Evolutionary conservation across 352 stramenopile genomes (phyloP).

Genomic region (Phytophthora ramorum): DNA sequence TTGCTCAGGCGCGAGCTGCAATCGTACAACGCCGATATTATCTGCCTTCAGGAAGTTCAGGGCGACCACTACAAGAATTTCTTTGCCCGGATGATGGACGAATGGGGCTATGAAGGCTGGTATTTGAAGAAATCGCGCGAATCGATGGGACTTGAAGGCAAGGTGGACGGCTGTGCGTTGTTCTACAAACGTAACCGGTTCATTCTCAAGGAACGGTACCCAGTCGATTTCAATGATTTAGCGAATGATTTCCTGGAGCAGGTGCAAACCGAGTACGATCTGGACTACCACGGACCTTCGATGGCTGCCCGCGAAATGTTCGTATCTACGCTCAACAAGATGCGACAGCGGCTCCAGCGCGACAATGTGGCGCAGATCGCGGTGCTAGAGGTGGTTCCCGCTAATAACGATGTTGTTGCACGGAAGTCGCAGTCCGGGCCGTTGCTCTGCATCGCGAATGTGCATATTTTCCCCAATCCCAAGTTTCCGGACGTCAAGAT

Average conservation of each 20-base stretch:
- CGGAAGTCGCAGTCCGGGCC: constrained; percentile 61
- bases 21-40: constrained; percentile 94
- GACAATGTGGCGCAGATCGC: constrained; percentile 99
- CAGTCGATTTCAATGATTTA: constrained; percentile 98
- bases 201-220: constrained; percentile 92
- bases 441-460: constrained; percentile 96
- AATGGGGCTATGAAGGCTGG: constrained; percentile 97
- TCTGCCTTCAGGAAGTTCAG: constrained; percentile 99
- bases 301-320: constrained; percentile 72
- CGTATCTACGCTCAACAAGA: constrained; percentile 52
- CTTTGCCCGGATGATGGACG: constrained; percentile 94
- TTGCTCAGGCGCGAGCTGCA: constrained; percentile 92
- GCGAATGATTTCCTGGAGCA: constrained; percentile 72
- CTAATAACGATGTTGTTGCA: constrained; percentile 63
- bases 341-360: constrained; percentile 92
- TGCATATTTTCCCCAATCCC: constrained; percentile 99
- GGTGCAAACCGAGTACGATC: constrained; percentile 79
- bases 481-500: constrained; percentile 99
- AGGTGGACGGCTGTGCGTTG: constrained; percentile 98
- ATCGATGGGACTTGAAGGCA: constrained; percentile 96
- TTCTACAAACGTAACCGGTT: constrained; percentile 96
- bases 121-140: constrained; percentile 99
- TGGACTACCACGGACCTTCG: constrained; percentile 72
- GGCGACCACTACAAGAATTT: constrained; percentile 98
- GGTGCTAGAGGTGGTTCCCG: constrained; percentile 95